These are phyloP conservation scores for Huntiella savannae DNA, from an alignment of 2,329 filamentous ascomycete genomes.

Conservation along the genomic window DNA sequence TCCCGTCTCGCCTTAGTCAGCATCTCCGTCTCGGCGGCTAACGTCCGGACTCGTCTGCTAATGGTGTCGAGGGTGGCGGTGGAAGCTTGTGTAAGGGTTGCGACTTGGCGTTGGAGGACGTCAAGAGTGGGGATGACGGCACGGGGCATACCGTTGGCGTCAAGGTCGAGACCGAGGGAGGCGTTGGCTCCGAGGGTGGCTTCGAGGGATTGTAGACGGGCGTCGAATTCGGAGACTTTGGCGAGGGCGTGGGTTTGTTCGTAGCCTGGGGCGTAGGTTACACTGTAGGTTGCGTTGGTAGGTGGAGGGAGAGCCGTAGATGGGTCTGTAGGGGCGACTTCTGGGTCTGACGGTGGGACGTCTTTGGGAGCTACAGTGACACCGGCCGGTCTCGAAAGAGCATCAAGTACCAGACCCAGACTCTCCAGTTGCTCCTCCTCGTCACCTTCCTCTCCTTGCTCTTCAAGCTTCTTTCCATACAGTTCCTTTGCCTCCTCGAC, in stretches of 20 bases:
- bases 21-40: constrained; percentile 54
- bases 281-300: constrained; percentile 35
- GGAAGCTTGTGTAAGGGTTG: constrained; percentile 52
- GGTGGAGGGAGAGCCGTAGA: constrained; percentile 7
- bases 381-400: constrained; percentile 27
- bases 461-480: constrained; percentile 33
- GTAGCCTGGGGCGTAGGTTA: constrained; percentile 45
- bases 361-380: constrained; percentile 6
- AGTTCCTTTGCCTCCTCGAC: constrained; percentile 54
- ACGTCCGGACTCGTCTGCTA: constrained; percentile 47
- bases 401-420: constrained; percentile 53
- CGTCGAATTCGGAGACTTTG: constrained; percentile 75
- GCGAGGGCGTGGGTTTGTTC: constrained; percentile 53
- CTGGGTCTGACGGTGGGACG: too few relatives aligned
- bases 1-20: constrained; percentile 46
- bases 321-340: background rate
- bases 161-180: constrained; percentile 43
- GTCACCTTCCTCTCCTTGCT: constrained; percentile 23
- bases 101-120: constrained; percentile 61
- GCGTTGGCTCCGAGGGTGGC: constrained; percentile 61
- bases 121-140: constrained; percentile 72
- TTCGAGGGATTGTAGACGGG: constrained; percentile 60
- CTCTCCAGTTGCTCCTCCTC: constrained; percentile 38
- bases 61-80: constrained; percentile 56
- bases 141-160: constrained; percentile 33